A percentile compares a stretch with the other conserved stretches of the same genome.
Evolutionary conservation across 2,329 filamentous ascomycete genomes (phyloP).

Genomic region (Penicillium corylophilum): DNA sequence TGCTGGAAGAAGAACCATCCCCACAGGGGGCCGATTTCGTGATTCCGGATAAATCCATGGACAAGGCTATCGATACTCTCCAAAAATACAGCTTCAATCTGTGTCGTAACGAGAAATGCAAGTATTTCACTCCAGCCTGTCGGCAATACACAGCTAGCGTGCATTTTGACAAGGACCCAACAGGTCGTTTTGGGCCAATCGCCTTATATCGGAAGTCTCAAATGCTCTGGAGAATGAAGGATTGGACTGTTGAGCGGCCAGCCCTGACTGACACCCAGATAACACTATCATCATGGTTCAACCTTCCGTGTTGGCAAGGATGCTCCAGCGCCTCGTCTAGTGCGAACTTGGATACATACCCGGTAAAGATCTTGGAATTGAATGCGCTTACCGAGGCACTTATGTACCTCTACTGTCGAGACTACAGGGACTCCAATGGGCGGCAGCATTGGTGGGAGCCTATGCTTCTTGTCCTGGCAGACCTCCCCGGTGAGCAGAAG

Average conservation of each 20-base stretch:
- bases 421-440: neutral
- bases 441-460: neutral
- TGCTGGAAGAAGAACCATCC: neutral
- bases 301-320: neutral
- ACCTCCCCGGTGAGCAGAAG: neutral
- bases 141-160: neutral
- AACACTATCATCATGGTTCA: neutral
- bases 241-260: neutral
- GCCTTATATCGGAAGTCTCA: neutral
- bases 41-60: neutral
- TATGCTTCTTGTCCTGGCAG: neutral
- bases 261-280: neutral
- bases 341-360: neutral
- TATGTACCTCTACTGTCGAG: neutral
- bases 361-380: neutral
- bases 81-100: neutral
- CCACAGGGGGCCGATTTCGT: neutral
- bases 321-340: neutral
- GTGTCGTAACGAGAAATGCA: neutral
- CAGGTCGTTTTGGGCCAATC: neutral
- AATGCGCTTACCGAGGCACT: neutral
- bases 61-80: neutral
- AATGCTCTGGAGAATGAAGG: neutral
- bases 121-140: neutral
- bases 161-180: neutral